Evolutionary conservation across 352 stramenopile species (phyloP).

Genomic region (Lagenidium giganteum): DNA sequence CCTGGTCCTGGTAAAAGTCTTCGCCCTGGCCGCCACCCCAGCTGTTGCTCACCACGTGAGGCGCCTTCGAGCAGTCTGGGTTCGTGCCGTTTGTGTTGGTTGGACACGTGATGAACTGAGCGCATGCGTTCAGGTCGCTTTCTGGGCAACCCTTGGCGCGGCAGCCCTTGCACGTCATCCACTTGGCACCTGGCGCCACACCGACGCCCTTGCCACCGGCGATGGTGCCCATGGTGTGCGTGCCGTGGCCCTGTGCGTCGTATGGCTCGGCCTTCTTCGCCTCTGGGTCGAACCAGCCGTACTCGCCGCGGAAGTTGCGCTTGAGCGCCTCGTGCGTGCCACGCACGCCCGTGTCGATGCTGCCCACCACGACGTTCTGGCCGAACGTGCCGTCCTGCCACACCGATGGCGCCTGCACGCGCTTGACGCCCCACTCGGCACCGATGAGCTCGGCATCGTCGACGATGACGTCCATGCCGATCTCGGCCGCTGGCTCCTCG

Average conservation of each 20-base stretch:
- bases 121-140: conserved; percentile 15
- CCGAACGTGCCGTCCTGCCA: conserved; percentile 22
- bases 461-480: not conserved
- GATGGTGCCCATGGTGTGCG: conserved; percentile 6
- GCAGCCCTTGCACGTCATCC: conserved; percentile 22
- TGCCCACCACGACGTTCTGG: conserved; percentile 20
- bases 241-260: conserved; percentile 16
- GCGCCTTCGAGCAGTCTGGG: conserved; percentile 17
- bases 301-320: conserved; percentile 19
- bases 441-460: not conserved
- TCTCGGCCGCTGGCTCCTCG: not conserved
- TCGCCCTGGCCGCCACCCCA: conserved; percentile 12
- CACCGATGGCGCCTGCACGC: conserved; percentile 18
- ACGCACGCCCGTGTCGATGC: conserved; percentile 26
- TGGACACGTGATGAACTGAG: conserved; percentile 25
- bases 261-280: conserved; percentile 10
- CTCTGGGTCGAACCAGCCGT: conserved; percentile 26
- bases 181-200: conserved; percentile 30
- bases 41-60: conserved; percentile 19
- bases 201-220: conserved; percentile 12
- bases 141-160: conserved; percentile 14
- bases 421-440: conserved; percentile 23
- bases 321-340: conserved; percentile 20
- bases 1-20: conserved; percentile 8
- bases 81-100: conserved; percentile 16